Evolutionary conservation across 257 asterid genomes (phyloP).

Genomic region (Echites panduratus): DNA sequence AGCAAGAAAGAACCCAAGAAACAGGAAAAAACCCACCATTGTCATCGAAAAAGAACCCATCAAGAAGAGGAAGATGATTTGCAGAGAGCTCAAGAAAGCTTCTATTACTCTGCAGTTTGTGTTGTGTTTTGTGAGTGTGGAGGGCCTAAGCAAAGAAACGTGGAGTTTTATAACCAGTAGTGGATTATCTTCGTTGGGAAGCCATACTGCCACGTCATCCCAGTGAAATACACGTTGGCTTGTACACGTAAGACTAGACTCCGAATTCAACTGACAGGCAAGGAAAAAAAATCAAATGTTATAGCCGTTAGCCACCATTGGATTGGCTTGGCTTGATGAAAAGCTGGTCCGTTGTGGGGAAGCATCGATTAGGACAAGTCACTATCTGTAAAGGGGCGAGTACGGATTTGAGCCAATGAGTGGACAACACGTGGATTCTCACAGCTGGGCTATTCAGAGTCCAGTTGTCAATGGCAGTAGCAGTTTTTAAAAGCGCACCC

Average conservation of each 20-base stretch:
- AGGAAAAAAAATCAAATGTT: constrained; percentile 1
- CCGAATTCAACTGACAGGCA: not conserved
- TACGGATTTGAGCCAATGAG: constrained; percentile 22
- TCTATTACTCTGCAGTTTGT: not conserved
- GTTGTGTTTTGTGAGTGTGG: not conserved
- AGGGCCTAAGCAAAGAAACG: not conserved
- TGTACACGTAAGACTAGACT: constrained; percentile 22
- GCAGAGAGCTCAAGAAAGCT: not conserved
- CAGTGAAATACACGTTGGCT: constrained; percentile 24
- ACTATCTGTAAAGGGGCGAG: constrained; percentile 37
- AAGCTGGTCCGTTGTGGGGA: constrained; percentile 27
- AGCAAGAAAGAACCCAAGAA: constrained; percentile 3
- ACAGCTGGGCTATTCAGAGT: constrained; percentile 57
- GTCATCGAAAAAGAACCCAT: constrained; percentile 17
- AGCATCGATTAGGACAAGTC: constrained; percentile 40
- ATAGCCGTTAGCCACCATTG: constrained; percentile 40
- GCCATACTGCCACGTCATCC: constrained; percentile 40
- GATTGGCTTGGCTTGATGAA: constrained; percentile 30
- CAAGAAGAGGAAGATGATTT: not conserved
- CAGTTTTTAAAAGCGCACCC: constrained; percentile 19
- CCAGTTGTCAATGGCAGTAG: constrained; percentile 51
- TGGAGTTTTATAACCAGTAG: constrained; percentile 38
- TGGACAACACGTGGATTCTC: constrained; percentile 23
- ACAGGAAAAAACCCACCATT: not conserved
- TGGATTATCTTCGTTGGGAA: constrained; percentile 45